Conservation (phyloP, 1,284 basidiomycete genomes). For the Austroboletus novae-zelandiae region DNA sequence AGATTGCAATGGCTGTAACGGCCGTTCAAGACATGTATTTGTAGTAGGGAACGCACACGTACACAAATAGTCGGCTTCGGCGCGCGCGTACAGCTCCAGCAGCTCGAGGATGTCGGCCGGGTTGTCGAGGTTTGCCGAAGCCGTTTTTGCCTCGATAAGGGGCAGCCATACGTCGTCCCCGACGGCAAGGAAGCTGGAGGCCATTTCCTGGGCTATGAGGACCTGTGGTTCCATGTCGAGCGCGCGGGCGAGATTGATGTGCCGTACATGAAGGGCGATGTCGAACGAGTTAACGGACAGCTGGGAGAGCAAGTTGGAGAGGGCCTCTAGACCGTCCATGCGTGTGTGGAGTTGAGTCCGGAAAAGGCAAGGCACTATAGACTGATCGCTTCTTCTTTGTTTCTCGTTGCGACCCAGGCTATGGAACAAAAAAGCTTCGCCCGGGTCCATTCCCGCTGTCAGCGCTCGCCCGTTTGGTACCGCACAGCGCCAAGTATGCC, state of each 20-base stretch:
- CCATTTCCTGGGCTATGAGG: constrained; percentile 63
- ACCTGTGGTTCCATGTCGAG: constrained; percentile 57
- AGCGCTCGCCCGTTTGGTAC: constrained; percentile 3
- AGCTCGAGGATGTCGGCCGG: constrained; percentile 54
- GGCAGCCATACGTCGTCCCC: constrained; percentile 68
- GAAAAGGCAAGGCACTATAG: too few relatives aligned
- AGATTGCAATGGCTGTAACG: constrained; percentile 63
- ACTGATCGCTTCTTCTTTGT: too few relatives aligned
- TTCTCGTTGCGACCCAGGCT: too few relatives aligned
- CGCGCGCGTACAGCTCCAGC: constrained; percentile 62
- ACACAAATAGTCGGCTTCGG: constrained; percentile 84
- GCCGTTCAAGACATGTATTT: constrained; percentile 10
- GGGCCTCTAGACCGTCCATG: constrained; percentile 51
- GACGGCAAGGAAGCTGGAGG: constrained; percentile 58
- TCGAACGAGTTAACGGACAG: constrained; percentile 62
- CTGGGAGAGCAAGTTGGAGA: constrained; percentile 54
- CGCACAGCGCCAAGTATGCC: constrained; percentile 17
- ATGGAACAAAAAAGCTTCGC: too few relatives aligned
- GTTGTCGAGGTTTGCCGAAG: constrained; percentile 46
- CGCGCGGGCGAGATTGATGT: constrained; percentile 58
- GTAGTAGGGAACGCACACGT: constrained; percentile 33
- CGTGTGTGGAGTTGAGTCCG: too few relatives aligned
- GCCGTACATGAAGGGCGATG: constrained; percentile 57
- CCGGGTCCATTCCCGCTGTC: constrained; percentile 8
- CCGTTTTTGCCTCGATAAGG: constrained; percentile 54